Percentiles rank a stretch among this genome's conserved stretches.
These are phyloP conservation scores for Phialemonium atrogriseum DNA, from an alignment of 2,329 filamentous ascomycete genomes.

Conservation along the genomic window DNA sequence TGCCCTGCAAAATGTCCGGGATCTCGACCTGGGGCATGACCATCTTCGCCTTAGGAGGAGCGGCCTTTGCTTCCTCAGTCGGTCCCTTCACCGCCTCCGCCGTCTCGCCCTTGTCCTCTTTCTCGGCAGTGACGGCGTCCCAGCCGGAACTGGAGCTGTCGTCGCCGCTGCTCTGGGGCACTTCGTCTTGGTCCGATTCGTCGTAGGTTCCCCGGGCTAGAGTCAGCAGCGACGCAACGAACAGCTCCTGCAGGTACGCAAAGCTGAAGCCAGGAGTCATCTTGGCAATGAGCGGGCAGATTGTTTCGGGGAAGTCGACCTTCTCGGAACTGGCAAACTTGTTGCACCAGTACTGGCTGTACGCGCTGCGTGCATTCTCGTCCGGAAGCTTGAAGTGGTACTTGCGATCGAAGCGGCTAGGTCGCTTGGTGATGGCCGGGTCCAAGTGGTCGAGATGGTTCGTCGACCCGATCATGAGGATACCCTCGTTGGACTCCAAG, in stretches of 20 bases:
- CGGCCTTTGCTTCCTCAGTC: neutral
- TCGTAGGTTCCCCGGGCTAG: slow-evolving; percentile 3
- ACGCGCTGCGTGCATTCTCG: slow-evolving; percentile 33
- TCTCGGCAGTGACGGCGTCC: neutral
- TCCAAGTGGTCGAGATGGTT: slow-evolving; percentile 46
- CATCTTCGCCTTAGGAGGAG: slow-evolving; percentile 4
- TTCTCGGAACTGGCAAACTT: slow-evolving; percentile 15
- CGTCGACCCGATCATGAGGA: slow-evolving; percentile 45
- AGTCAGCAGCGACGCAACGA: slow-evolving; percentile 7
- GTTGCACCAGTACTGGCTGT: slow-evolving; percentile 40
- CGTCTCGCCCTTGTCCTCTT: slow-evolving; percentile 1
- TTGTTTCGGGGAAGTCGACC: slow-evolving; percentile 9
- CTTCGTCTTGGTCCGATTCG: slow-evolving; percentile 1
- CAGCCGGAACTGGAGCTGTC: slow-evolving; percentile 1
- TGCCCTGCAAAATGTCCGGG: slow-evolving; percentile 12
- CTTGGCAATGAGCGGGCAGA: slow-evolving; percentile 7
- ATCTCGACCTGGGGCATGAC: slow-evolving; percentile 10
- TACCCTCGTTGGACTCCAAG: slow-evolving; percentile 48
- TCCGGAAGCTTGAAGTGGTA: slow-evolving; percentile 42
- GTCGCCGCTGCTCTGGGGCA: no score
- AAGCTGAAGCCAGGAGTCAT: slow-evolving; percentile 11
- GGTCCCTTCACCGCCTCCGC: neutral
- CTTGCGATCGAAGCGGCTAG: slow-evolving; percentile 46
- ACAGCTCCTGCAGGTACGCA: slow-evolving; percentile 11
- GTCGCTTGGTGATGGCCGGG: slow-evolving; percentile 43